Evolutionary conservation across 2,329 filamentous ascomycete species (phyloP), one percentile per base, ranked within the genome.

Genomic region (Keithomyces neogunnii): DNA sequence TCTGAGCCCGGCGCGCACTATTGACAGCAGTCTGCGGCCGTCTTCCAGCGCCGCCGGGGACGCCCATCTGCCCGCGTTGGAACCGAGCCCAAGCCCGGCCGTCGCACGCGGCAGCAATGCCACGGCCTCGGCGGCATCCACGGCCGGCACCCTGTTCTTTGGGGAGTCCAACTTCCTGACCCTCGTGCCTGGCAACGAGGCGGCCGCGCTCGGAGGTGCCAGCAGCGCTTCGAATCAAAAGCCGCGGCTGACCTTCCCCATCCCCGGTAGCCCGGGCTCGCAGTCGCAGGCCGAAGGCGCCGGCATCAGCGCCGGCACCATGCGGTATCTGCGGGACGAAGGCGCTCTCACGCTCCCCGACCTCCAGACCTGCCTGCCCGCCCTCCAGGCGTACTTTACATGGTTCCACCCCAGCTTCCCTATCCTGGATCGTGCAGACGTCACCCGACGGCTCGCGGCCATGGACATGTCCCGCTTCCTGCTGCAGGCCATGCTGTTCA

Each of bases 331-430:
- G 3, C 70, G 70, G 10, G 71, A 73, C 35, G 69, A 74, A 44
- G 63, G 64, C 5, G 65, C 62, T 10, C 71, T 80, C 42, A 68
- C 69, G 0, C 71, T 77, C 29, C 76, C 77, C 0, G 66, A 71
- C 2, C 56, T 63, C 11, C 59, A 67, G 2, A 66, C 72, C 19
- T 71, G 72, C 42, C 63, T 73, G 3, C 66, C 66, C 1, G 64
- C 77, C 0, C 57, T 80, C 1, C 63, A 70, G 19, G 76, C 76
- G 0, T 81, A 80, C 62, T 81, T 81, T 50, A 64, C 68, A 28
- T 78, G 76, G 71, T 80, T 80, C 49, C 78, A 81, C 55, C 76
- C 78, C 0, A 75, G 74, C 50, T 81, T 80, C 46, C 76, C 78
- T 0, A 69, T 81, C 10, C 56, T 81, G 1, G 75, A 80, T 55